Evolutionary conservation across 108 stramenopile genomes (phyloP).

Genomic region (Skeletonema tropicum): DNA sequence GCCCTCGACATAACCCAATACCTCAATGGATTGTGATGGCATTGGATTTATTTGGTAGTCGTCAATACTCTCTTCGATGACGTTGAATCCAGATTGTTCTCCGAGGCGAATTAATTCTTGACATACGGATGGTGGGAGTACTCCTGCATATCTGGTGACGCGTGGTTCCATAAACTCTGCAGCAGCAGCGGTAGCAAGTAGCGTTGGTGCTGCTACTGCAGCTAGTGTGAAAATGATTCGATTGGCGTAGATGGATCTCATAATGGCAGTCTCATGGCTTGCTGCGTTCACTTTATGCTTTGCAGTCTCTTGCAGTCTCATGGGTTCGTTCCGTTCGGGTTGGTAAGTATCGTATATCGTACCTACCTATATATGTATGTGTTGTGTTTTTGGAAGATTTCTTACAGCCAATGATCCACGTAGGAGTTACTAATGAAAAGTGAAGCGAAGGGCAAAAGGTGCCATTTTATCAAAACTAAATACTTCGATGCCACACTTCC

Average conservation of each 20-base stretch:
- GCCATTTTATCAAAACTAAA: too few species aligned
- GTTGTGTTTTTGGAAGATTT: too few species aligned
- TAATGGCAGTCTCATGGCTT: too few species aligned
- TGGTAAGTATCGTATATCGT: too few species aligned
- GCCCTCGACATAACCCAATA: background rate
- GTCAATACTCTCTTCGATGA: slow-evolving; percentile 20
- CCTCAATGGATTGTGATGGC: slow-evolving; percentile 15
- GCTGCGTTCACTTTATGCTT: too few species aligned
- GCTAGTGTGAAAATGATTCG: background rate
- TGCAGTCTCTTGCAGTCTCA: too few species aligned
- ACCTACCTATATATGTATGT: too few species aligned
- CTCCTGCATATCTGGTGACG: background rate
- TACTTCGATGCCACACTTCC: too few species aligned
- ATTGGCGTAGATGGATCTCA: background rate
- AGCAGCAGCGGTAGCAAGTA: background rate
- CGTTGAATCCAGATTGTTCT: slow-evolving; percentile 13
- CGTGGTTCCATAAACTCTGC: slow-evolving; percentile 11
- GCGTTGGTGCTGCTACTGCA: background rate
- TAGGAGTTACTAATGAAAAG: too few species aligned
- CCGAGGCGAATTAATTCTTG: slow-evolving; percentile 16
- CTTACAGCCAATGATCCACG: too few species aligned
- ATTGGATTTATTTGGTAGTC: background rate
- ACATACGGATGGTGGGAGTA: slow-evolving; percentile 15
- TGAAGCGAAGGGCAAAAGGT: too few species aligned
- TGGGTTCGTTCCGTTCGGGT: too few species aligned